A percentile compares a stretch with the other conserved stretches of the same genome.
phyloP scores from a whole-genome alignment of 2,329 filamentous ascomycete genomes.

The Xylaria sp. region DNA sequence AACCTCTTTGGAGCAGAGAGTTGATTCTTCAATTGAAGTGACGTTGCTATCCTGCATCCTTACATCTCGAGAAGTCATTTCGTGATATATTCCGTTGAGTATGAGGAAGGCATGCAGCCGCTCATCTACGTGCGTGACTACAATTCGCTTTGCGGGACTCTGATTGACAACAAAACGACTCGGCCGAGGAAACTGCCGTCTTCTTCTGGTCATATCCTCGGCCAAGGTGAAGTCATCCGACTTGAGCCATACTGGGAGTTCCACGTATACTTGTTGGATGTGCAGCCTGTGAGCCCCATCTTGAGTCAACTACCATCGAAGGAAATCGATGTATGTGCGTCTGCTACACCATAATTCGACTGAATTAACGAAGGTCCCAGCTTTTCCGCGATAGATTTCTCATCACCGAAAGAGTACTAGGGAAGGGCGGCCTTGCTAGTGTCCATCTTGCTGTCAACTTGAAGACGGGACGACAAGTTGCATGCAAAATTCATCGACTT shows the following conservation, averaged over 20 bases:
- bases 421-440: slow-evolving; percentile 47
- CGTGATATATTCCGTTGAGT: slow-evolving; percentile 50
- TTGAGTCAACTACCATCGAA: slow-evolving; percentile 30
- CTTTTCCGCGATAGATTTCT: slow-evolving; percentile 43
- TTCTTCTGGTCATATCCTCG: slow-evolving; percentile 43
- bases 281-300: slow-evolving; percentile 1
- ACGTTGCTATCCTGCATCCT: slow-evolving; percentile 37
- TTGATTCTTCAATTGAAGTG: slow-evolving; percentile 26
- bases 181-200: slow-evolving; percentile 34
- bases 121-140: slow-evolving; percentile 53
- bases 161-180: slow-evolving; percentile 43
- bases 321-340: slow-evolving; percentile 33
- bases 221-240: slow-evolving; percentile 45
- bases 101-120: slow-evolving; percentile 37
- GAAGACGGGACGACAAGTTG: slow-evolving; percentile 52
- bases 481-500: slow-evolving; percentile 62
- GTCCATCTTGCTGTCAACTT: slow-evolving; percentile 52
- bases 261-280: slow-evolving; percentile 29
- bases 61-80: slow-evolving; percentile 49
- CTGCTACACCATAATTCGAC: background rate
- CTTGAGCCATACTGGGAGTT: slow-evolving; percentile 37
- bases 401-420: slow-evolving; percentile 47
- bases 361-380: slow-evolving; percentile 29
- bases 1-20: background rate
- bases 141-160: slow-evolving; percentile 50